A percentile compares a stretch with the other conserved stretches of the same genome.
Evolutionary conservation across 192 early-diverging fungal genomes (phyloP).

Genomic region (Backusella liffmaniae): DNA sequence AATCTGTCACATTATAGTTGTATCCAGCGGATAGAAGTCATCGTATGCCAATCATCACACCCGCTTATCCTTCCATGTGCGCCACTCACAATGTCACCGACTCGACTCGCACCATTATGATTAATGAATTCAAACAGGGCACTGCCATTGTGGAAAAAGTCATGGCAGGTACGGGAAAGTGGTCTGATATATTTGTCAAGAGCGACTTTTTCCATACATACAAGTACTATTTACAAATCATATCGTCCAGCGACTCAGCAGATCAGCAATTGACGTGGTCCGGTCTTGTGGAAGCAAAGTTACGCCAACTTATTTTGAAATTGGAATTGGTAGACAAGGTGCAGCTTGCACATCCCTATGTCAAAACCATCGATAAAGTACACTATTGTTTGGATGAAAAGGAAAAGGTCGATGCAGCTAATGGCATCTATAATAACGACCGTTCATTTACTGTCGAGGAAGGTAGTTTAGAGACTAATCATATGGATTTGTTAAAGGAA

Average conservation of each 20-base stretch:
- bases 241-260: slow-evolving; percentile 69
- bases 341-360: slow-evolving; percentile 83
- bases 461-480: slow-evolving; percentile 32
- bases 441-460: slow-evolving; percentile 34
- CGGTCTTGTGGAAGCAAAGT: slow-evolving; percentile 88
- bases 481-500: slow-evolving; percentile 28
- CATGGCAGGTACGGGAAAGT: slow-evolving; percentile 69
- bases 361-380: slow-evolving; percentile 80
- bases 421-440: slow-evolving; percentile 58
- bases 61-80: slow-evolving; percentile 98
- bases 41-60: slow-evolving; percentile 98
- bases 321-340: slow-evolving; percentile 79
- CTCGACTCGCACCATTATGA: slow-evolving; percentile 83
- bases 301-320: slow-evolving; percentile 83
- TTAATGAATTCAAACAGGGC: slow-evolving; percentile 81
- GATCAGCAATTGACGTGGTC: slow-evolving; percentile 81
- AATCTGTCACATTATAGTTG: slow-evolving; percentile 25
- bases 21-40: slow-evolving; percentile 80
- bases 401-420: slow-evolving; percentile 64
- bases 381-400: slow-evolving; percentile 60
- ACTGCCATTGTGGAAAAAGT: slow-evolving; percentile 74
- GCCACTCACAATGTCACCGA: slow-evolving; percentile 94
- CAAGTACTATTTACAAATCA: slow-evolving; percentile 87
- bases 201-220: slow-evolving; percentile 86
- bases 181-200: slow-evolving; percentile 88